Base-by-base conservation (phyloP, 495 filamentous ascomycete species). In the Penicillium argentinense region DNA sequence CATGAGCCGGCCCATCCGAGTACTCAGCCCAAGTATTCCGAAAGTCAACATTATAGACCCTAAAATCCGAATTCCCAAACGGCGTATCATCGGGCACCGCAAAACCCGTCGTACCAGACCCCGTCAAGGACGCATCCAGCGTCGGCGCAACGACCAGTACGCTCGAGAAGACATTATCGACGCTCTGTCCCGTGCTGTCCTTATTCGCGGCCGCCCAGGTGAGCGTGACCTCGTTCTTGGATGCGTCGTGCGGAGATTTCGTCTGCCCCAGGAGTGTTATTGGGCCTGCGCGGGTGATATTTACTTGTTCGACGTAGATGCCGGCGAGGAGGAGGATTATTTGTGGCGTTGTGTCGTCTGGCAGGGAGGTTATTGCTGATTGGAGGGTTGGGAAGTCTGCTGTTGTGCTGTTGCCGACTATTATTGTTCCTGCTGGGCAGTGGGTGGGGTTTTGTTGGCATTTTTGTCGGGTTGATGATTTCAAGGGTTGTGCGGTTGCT, bases 11-110 rank as follows among this genome's bases (percentile, higher is more conserved):
- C 2, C 74, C 76, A 46, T 67, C 72, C 12, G 68, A 70, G 42
- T 77, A 79, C 1, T 74, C 72, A 0, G 68, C 55, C 53, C 69
- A 81, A n/a, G 69, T 72, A 60, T 84, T 84, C 12, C 64, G 64
- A 53, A 84, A 80, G 49, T 84, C 74, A 33, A 83, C 60, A 51
- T 84, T 82, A 53, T 84, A 84, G 0, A 66, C 74, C 25, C 80
- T 64, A 62, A 84, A 84, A 57, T 84, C 67, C 1, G 42, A 49
- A 50, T 73, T 78, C 2, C 81, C 79, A 51, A 82, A 82, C 0
- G 79, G 78, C 14, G 81, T 83, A 16, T 74, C 75, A 3, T 54
- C 65, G 2, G 79, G 78, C 4, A 84, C 79, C 0, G 76, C 55
- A 51, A 72, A 79, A 5, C 81, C 80, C 0, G 75, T 78, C 0